Percentiles rank a stretch among this genome's conserved stretches.
Evolutionary conservation across 805 yeast species (phyloP).

Genomic region (Pichia eremophila): DNA sequence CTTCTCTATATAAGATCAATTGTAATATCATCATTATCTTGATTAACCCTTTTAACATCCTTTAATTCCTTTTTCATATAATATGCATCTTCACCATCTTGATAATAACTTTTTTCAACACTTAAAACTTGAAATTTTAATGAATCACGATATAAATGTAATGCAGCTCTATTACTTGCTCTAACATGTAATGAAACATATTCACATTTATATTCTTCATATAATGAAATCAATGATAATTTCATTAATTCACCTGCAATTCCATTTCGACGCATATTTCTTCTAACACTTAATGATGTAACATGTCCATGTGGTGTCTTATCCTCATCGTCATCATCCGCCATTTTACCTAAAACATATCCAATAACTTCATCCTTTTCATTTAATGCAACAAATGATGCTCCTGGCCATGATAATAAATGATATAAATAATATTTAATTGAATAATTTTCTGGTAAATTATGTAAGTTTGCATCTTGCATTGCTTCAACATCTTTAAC

Average conservation of each 20-base stretch:
- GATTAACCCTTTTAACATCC: slow-evolving; percentile 26
- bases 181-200: slow-evolving; percentile 90
- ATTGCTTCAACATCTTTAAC: slow-evolving; percentile 83
- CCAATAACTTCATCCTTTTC: slow-evolving; percentile 85
- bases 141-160: slow-evolving; percentile 83
- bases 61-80: slow-evolving; percentile 70
- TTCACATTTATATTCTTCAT: slow-evolving; percentile 72
- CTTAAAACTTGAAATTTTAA: slow-evolving; percentile 72
- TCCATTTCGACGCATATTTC: slow-evolving; percentile 93
- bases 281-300: slow-evolving; percentile 88
- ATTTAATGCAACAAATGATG: slow-evolving; percentile 86
- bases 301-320: slow-evolving; percentile 84
- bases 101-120: slow-evolving; percentile 84
- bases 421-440: slow-evolving; percentile 92
- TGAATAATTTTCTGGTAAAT: slow-evolving; percentile 90
- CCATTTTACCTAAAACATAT: slow-evolving; percentile 93
- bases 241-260: slow-evolving; percentile 87
- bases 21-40: slow-evolving; percentile 47
- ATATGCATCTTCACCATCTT: slow-evolving; percentile 96
- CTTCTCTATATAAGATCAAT: slow-evolving; percentile 28
- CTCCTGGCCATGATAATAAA: slow-evolving; percentile 93
- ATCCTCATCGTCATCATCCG: slow-evolving; percentile 62
- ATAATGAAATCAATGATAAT: slow-evolving; percentile 64
- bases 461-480: slow-evolving; percentile 89
- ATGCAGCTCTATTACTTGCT: slow-evolving; percentile 86